phyloP scores from a whole-genome alignment of 768 basidiomycete genomes.

The Calocybe gangraenosa region DNA sequence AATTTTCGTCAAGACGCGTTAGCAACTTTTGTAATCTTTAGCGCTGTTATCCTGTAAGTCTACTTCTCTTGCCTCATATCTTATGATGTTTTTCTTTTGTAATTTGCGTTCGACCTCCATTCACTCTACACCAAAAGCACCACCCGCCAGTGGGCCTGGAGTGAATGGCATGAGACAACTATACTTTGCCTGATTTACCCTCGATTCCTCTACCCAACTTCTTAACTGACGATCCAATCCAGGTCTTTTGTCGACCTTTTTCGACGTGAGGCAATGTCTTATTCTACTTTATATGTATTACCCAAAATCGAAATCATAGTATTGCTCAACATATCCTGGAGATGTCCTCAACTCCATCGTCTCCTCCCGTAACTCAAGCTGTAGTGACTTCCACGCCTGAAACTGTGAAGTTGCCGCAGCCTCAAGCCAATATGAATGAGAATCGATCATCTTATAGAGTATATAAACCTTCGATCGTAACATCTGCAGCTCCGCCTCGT shows the following conservation, averaged over 20 bases:
- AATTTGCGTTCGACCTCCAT: conserved; percentile 86
- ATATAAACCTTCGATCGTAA: conserved; percentile 36
- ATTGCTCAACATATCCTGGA: not conserved
- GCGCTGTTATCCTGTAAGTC: conserved; percentile 22
- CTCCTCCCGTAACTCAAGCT: conserved; percentile 3
- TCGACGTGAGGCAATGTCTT: conserved; percentile 25
- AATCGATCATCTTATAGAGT: conserved; percentile 37
- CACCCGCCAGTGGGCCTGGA: conserved; percentile 76
- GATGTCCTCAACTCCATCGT: conserved; percentile 12
- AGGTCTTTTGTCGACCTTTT: too few species aligned
- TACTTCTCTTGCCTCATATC: conserved; percentile 7
- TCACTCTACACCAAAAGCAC: conserved; percentile 63
- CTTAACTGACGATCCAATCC: conserved; percentile 20
- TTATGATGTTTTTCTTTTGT: conserved; percentile 61
- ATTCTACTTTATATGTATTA: conserved; percentile 17
- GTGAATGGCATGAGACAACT: conserved; percentile 68
- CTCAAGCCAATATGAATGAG: not conserved
- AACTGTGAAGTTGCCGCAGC: conserved; percentile 6
- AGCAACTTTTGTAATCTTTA: too few species aligned
- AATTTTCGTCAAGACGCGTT: not conserved
- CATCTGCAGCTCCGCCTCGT: conserved; percentile 27
- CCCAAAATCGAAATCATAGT: conserved; percentile 16
- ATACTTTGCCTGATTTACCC: conserved; percentile 40
- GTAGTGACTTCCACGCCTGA: not conserved
- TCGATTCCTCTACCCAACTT: conserved; percentile 7